Conservation (phyloP, 2,329 filamentous ascomycete species). For the Exophiala spinifera region DNA sequence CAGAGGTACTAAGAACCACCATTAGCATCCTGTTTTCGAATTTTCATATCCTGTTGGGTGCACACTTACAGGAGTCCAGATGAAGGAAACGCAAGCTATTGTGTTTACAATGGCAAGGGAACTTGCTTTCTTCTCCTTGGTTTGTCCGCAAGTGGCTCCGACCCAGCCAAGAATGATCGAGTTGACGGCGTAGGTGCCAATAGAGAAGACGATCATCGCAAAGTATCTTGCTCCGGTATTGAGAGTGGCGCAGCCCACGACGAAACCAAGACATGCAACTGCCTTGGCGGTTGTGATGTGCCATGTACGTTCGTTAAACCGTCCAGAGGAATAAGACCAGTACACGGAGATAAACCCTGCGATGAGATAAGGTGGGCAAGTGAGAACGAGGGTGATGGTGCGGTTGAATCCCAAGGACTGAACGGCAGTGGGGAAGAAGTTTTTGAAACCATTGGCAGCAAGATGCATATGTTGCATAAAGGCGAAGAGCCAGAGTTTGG, state of each 20-base stretch:
- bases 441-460: conserved; percentile 44
- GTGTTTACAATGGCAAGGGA: conserved; percentile 48
- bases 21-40: too few species aligned
- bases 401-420: conserved; percentile 47
- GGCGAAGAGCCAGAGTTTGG: conserved; percentile 42
- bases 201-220: conserved; percentile 33
- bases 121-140: conserved; percentile 44
- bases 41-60: too few species aligned
- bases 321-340: conserved; percentile 29
- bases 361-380: conserved; percentile 36
- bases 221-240: conserved; percentile 34
- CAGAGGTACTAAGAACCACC: conserved; percentile 65
- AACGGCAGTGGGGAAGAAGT: conserved; percentile 47
- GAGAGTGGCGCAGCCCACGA: conserved; percentile 44
- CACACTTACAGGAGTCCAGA: conserved; percentile 54
- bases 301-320: conserved; percentile 59
- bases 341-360: conserved; percentile 26
- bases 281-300: conserved; percentile 63
- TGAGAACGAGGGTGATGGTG: conserved; percentile 51
- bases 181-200: conserved; percentile 36
- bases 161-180: conserved; percentile 44
- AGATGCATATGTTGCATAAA: conserved; percentile 49
- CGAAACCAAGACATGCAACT: conserved; percentile 50
- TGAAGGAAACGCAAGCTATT: conserved; percentile 65
- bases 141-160: conserved; percentile 57